phyloP scores from a whole-genome alignment of 768 basidiomycete genomes.

The Suillus americanus region DNA sequence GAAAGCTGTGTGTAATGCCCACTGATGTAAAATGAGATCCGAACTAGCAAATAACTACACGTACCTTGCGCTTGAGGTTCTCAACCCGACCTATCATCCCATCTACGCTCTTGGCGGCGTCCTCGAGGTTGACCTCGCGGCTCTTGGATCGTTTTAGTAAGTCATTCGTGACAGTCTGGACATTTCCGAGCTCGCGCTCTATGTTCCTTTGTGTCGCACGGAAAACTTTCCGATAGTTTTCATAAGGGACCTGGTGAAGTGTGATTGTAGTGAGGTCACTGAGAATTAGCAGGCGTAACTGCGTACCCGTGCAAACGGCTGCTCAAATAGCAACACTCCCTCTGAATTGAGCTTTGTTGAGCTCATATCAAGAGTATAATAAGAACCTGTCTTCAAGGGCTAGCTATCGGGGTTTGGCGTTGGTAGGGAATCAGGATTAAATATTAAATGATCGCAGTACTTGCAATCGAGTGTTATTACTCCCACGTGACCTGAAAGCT shows the following conservation, averaged over 20 bases:
- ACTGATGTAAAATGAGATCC: constrained; percentile 13
- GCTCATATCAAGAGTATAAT: constrained; percentile 28
- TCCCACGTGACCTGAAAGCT: constrained; percentile 22
- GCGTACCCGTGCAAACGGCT: constrained; percentile 74
- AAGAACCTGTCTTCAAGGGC: constrained; percentile 3
- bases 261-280: constrained; percentile 13
- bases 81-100: constrained; percentile 75
- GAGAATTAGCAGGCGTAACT: constrained; percentile 6
- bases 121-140: constrained; percentile 44
- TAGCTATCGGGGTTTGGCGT: not conserved
- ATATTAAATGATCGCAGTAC: constrained; percentile 2
- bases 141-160: constrained; percentile 47
- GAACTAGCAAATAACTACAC: constrained; percentile 20
- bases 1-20: constrained; percentile 38
- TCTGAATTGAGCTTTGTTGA: constrained; percentile 62
- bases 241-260: constrained; percentile 75
- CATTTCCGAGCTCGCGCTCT: constrained; percentile 70
- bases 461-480: constrained; percentile 15
- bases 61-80: constrained; percentile 86
- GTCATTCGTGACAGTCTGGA: constrained; percentile 59
- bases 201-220: constrained; percentile 78
- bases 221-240: constrained; percentile 88
- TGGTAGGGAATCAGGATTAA: not conserved
- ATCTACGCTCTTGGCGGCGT: constrained; percentile 63
- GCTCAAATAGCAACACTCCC: constrained; percentile 78